Base-by-base conservation (phyloP, 2,329 filamentous ascomycete genomes). In the Aspergillus jensenii region DNA sequence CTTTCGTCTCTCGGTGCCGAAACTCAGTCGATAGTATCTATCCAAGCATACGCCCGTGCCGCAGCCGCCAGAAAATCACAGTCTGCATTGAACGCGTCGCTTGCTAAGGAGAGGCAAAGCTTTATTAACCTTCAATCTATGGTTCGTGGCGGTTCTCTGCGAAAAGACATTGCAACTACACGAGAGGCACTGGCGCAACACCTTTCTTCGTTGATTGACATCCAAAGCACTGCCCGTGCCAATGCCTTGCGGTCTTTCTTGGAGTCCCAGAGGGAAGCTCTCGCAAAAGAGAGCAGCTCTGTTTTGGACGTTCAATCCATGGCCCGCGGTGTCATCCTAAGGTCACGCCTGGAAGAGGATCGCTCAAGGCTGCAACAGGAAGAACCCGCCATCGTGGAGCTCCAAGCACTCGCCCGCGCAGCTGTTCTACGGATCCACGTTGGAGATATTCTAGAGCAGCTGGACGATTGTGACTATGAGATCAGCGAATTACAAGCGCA, bases 401-500 rank as follows among this genome's bases (percentile, higher is more conserved):
- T 79, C 9, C 78, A 80, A 59, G 68, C 75, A 9, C 68, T 78
- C 50, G 60, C 69, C 43, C 68, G 78, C 47, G 78, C 75, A n/a
- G 74, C 76, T 35, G 60, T 78, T 21, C 63, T 73, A 2, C 71
- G 78, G 37, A 74, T 75, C 15, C 63, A 75, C 21, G 70, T 78
- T 54, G 76, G 74, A 19, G 67, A 68, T 2, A 80, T 93, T 45
- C 81, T 96, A 14, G 84, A 87, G 15, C 83, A 90, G 43, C 84
- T 98, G 25, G 79, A 87, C 52, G 85, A 86, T 2, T 85, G 90
- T 65, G 85, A 88, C 39, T 79, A 85, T 0, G 84, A 87, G 60
- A 84, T 93, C 40, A 77, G 86, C 23, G 78, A 86, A 33, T 80
- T 97, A 2, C 95, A 99, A 74, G 86, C 87, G 27, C 78, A 93